These are phyloP conservation scores for Eutrema salsugineum DNA, from an alignment of 441 rosid species.

Conservation along the genomic window DNA sequence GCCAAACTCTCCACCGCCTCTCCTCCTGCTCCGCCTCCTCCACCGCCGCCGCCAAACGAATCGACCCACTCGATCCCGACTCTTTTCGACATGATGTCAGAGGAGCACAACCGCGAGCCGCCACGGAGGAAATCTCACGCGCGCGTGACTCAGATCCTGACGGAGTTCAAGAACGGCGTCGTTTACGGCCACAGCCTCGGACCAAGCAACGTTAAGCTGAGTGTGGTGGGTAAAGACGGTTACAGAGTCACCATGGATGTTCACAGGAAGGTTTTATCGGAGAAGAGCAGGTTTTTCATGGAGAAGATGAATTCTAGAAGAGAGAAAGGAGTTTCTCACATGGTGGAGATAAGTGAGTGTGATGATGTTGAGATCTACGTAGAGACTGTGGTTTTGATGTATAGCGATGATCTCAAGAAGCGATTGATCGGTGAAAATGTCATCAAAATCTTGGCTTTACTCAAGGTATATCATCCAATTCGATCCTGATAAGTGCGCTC, in stretches of 20 bases:
- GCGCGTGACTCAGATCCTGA: slow-evolving; percentile 52
- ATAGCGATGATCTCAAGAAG: slow-evolving; percentile 72
- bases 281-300: slow-evolving; percentile 76
- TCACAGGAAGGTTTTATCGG: slow-evolving; percentile 61
- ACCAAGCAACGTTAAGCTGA: slow-evolving; percentile 70
- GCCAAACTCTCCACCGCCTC: slow-evolving; percentile 36
- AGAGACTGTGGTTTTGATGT: slow-evolving; percentile 87
- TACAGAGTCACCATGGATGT: slow-evolving; percentile 68
- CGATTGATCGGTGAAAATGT: slow-evolving; percentile 68
- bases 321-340: slow-evolving; percentile 64
- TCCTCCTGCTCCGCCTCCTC: slow-evolving; percentile 33
- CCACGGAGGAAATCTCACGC: slow-evolving; percentile 52
- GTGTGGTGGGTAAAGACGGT: slow-evolving; percentile 76
- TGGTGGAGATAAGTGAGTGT: slow-evolving; percentile 94
- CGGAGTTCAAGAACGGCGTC: slow-evolving; percentile 44
- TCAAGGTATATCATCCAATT: slow-evolving; percentile 60
- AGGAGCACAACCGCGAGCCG: slow-evolving; percentile 58
- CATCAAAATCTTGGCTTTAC: slow-evolving; percentile 70
- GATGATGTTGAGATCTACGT: slow-evolving; percentile 91
- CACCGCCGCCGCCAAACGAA: slow-evolving; percentile 32
- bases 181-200: slow-evolving; percentile 35
- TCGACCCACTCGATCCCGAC: slow-evolving; percentile 44
- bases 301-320: slow-evolving; percentile 56
- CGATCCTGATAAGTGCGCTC: not conserved
- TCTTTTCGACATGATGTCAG: slow-evolving; percentile 91